phyloP scores from a whole-genome alignment of 2,329 filamentous ascomycete genomes.

The Pezicula rhizophila region DNA sequence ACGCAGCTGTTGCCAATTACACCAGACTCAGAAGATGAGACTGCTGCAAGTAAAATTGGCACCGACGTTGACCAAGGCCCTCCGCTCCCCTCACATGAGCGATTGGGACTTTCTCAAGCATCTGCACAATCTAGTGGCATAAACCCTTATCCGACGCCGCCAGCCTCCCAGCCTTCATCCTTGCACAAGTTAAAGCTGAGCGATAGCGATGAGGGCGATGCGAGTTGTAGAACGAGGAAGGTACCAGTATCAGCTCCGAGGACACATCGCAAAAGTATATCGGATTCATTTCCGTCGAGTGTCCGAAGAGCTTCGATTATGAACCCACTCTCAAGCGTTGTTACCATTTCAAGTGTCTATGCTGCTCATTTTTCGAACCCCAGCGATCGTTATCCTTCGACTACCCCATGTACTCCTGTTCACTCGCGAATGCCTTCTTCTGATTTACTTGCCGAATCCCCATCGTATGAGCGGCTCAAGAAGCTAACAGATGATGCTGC shows the following conservation, averaged over 20 bases:
- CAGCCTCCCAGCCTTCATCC: slow-evolving; percentile 42
- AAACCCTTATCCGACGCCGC: slow-evolving; percentile 52
- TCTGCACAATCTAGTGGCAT: slow-evolving; percentile 16
- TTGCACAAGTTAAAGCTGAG: slow-evolving; percentile 36
- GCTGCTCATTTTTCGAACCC: slow-evolving; percentile 67
- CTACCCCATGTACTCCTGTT: slow-evolving; percentile 47
- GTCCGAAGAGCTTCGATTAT: slow-evolving; percentile 39
- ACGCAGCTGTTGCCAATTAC: slow-evolving; percentile 18
- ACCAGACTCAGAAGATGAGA: slow-evolving; percentile 20
- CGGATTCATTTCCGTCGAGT: slow-evolving; percentile 36
- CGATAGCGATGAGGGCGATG: slow-evolving; percentile 33
- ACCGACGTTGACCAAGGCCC: slow-evolving; percentile 17
- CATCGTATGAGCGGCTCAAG: slow-evolving; percentile 63
- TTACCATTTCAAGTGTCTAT: slow-evolving; percentile 57
- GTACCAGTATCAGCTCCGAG: slow-evolving; percentile 22
- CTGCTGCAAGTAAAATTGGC: slow-evolving; percentile 13
- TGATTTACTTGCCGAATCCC: slow-evolving; percentile 45
- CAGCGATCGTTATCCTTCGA: slow-evolving; percentile 45
- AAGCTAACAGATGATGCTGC: slow-evolving; percentile 80
- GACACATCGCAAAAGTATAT: slow-evolving; percentile 36
- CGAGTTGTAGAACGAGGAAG: slow-evolving; percentile 28
- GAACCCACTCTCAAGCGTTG: slow-evolving; percentile 57
- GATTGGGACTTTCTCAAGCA: slow-evolving; percentile 17
- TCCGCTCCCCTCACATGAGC: slow-evolving; percentile 17
- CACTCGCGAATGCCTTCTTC: slow-evolving; percentile 40